Percentiles rank a stretch among this genome's conserved stretches.
Evolutionary conservation across 169 alveolate species (phyloP).

Genomic region (Plasmodium coatneyi): DNA sequence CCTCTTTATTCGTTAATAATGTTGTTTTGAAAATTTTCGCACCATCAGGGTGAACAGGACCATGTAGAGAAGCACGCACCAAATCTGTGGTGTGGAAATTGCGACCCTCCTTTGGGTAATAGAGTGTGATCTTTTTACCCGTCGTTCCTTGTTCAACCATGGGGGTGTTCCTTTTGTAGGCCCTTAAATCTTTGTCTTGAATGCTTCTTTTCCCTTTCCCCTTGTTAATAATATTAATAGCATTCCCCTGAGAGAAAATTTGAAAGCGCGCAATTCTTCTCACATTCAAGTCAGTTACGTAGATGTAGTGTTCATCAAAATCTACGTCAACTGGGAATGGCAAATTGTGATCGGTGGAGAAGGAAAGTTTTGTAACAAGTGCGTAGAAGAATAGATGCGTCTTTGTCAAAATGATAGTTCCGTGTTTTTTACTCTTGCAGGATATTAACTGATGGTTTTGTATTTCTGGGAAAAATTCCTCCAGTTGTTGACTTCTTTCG

Average conservation of each 20-base stretch:
- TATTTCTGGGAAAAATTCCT: conserved; percentile 21
- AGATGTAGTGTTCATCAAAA: conserved; percentile 53
- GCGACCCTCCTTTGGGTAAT: background rate
- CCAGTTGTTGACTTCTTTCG: conserved; percentile 6
- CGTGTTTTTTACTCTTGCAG: conserved; percentile 33
- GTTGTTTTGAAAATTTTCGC: background rate
- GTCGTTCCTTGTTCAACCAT: background rate
- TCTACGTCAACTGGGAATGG: conserved; percentile 67
- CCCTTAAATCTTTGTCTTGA: background rate
- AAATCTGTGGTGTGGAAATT: background rate
- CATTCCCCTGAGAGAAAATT: conserved; percentile 11
- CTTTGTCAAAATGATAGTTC: conserved; percentile 59
- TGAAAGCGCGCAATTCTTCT: conserved; percentile 65
- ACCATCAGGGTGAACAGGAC: background rate
- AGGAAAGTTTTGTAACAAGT: conserved; percentile 7
- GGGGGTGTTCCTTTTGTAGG: background rate
- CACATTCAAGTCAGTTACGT: conserved; percentile 34
- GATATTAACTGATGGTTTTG: conserved; percentile 47
- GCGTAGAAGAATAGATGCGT: conserved; percentile 43
- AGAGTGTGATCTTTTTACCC: background rate
- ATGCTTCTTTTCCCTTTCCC: conserved; percentile 17
- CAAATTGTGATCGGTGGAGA: conserved; percentile 61
- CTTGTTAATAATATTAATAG: background rate
- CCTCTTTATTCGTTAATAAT: background rate
- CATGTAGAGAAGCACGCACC: background rate